Evolutionary conservation across 768 basidiomycete genomes (phyloP), one percentile per base, ranked within the genome.

Genomic region (Rhodotorula taiwanensis): DNA sequence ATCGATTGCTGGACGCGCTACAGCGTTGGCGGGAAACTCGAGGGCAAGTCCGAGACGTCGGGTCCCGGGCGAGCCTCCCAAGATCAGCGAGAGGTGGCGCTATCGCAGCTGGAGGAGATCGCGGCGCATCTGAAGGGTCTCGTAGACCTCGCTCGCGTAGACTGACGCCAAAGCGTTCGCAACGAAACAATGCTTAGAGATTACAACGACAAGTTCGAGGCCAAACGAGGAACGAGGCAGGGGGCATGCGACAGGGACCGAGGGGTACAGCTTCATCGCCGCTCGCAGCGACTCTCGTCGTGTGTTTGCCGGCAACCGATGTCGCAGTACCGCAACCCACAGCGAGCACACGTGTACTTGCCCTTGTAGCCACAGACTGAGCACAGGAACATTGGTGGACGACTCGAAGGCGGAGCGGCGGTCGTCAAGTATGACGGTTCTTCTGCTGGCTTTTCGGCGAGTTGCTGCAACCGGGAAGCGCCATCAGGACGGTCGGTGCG

Each of bases 291-390:
- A 28, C 86, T 88, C 76, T 91, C 89, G 31, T 80, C 78, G 69
- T 92, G 89, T 5, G 87, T 82, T 25, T 78, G 77, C 71, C 85
- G 82, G 71, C 89, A 92, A 58, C 83, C 83, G 45, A 79, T 76
- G 74, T 85, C 84, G 67, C 89, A 91, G 68, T 84, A 90, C 3
- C 84, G 79, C 79, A 88, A 79, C 0, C 83, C 83, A 76, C 89
- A 91, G 69, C 65, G 82, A 64, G 81, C 82, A 77, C 89, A 92
- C 58, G 81, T 84, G 73, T 92, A 91, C 7, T 79, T 78, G 10
- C 87, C 88, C 82, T 83, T 86, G 74, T 87, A 90, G 5, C 89
- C 88, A 70, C 89, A 91, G 30, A 90, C 86, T n/a, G 87, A 83
- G 72, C 89, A 92, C 20, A 91, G 72, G 67, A 83, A 76, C 45